Conservation (phyloP, 345 rosid genomes). For the Aegle marmelos region DNA sequence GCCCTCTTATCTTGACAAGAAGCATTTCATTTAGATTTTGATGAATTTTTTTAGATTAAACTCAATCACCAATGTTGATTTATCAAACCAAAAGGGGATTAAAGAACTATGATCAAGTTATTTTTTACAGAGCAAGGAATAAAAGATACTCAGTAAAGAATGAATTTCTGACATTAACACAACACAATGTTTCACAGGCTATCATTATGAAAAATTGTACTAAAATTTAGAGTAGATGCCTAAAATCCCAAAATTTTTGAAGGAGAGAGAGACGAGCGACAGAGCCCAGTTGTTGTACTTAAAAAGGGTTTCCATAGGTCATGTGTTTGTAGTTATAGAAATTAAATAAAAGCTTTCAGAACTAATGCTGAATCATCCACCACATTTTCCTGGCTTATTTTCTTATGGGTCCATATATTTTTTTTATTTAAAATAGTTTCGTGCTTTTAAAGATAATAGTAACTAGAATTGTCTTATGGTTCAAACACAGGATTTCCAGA, state of each 20-base stretch:
- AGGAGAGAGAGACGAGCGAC: too few species aligned
- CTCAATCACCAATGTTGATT: background rate
- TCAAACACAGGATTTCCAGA: background rate
- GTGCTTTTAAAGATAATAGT: background rate
- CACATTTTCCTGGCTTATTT: background rate
- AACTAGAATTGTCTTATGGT: background rate
- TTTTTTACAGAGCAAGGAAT: background rate
- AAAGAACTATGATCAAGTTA: background rate
- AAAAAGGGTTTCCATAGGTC: background rate
- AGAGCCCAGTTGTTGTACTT: background rate
- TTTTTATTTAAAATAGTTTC: background rate
- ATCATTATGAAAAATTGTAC: constrained; percentile 11
- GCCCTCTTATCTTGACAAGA: background rate
- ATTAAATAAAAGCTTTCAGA: background rate
- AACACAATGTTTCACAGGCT: constrained; percentile 28
- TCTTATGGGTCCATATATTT: background rate
- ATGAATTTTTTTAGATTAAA: background rate
- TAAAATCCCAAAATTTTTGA: background rate
- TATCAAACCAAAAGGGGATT: background rate
- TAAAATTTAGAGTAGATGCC: background rate
- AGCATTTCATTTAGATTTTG: background rate
- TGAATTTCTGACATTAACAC: constrained; percentile 24
- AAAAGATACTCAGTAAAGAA: background rate
- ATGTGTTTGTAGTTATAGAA: background rate
- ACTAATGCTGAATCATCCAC: background rate